Evolutionary conservation across 1,139 yeast species (phyloP), one percentile per base, ranked within the genome.

Genomic region (Kluyveromyces sp.): DNA sequence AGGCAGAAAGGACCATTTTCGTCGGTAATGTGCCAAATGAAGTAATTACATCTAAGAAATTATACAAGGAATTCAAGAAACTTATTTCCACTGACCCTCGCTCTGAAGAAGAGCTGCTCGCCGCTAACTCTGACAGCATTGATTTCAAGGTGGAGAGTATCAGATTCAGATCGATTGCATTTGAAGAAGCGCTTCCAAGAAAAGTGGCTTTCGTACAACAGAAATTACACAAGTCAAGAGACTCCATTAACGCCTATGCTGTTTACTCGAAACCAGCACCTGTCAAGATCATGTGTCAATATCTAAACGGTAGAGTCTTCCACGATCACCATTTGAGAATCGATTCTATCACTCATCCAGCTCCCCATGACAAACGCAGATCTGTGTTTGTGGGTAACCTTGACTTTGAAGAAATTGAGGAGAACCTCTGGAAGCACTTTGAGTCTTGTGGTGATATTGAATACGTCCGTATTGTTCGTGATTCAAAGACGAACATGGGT

Each of bases 331-430:
- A 92, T 63, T 64, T 94, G 48, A 77, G 97, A 60, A 94, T 92
- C 25, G 98, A 94, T 65, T 89, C 89, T 50, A 85, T 90, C 25
- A 78, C 95, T 0, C 96, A 90, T 63, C 98, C 98, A 26, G 74
- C 89, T 4, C 79, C 83, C 53, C 90, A 86, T 59, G 96, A 88
- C 59, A 82, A 83, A 64, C 84, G 81, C 62, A 76, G 89, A 54
- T 83, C 94, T 35, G 78, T 94, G 34, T 94, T 94, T 64, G 92
- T 94, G 33, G 99, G 99, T 33, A 92, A 92, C 64, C 73, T 92
- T 54, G 95, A 89, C 63, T 94, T 92, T 63, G 96, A 89, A 64
- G 95, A 87, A 63, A 77, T 78, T 50, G 99, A 92, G 66, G 98
- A 92, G 64, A 75, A 79, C 33, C 72, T 92, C 45, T 94, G 97